Conservation (phyloP, 805 yeast genomes). For the Saccharomycopsis capsularis region DNA sequence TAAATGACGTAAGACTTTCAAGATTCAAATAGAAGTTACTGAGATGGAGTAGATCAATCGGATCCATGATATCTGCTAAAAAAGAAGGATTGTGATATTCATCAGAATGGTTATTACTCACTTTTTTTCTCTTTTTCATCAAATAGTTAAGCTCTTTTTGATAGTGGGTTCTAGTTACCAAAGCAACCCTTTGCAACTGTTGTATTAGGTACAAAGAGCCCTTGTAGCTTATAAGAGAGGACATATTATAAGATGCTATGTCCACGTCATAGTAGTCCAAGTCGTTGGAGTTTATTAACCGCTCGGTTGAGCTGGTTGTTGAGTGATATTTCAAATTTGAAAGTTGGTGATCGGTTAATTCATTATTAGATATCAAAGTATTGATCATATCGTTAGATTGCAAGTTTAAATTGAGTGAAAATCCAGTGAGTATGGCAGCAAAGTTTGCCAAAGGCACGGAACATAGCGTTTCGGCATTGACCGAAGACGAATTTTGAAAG, state of each 20-base stretch:
- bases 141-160: conserved; percentile 8
- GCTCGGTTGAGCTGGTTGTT: neutral
- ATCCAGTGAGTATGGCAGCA: conserved; percentile 14
- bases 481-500: neutral
- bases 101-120: conserved; percentile 2
- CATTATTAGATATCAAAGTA: conserved; percentile 7
- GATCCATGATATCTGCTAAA: conserved; percentile 18
- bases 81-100: conserved; percentile 14
- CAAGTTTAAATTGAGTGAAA: conserved; percentile 13
- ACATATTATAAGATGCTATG: conserved; percentile 1
- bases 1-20: conserved; percentile 10
- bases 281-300: conserved; percentile 1
- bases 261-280: conserved; percentile 9
- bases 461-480: conserved; percentile 4
- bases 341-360: conserved; percentile 10
- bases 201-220: conserved; percentile 12
- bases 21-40: conserved; percentile 14
- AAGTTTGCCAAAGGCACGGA: conserved; percentile 13
- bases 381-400: conserved; percentile 13
- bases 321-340: neutral
- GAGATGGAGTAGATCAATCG: conserved; percentile 17
- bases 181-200: conserved; percentile 12
- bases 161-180: conserved; percentile 9
- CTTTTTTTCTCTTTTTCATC: conserved; percentile 6
- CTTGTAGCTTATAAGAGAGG: conserved; percentile 1